Evolutionary conservation across 2,329 filamentous ascomycete genomes (phyloP).

Genomic region (Paracoccidioides lutzii): DNA sequence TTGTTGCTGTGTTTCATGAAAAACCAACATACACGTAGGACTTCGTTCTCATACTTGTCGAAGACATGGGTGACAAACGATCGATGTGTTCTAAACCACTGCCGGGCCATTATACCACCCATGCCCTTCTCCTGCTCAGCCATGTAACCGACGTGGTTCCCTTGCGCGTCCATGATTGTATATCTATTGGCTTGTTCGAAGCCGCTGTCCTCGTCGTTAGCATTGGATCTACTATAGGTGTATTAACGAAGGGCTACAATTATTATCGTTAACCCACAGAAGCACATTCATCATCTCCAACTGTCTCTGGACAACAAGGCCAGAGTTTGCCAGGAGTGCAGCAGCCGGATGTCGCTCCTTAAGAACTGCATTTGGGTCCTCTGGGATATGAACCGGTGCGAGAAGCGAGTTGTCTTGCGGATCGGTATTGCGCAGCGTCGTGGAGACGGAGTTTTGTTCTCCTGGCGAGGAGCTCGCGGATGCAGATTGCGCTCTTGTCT

Average conservation of each 20-base stretch:
- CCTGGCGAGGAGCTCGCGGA: neutral
- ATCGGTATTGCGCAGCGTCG: conserved; percentile 31
- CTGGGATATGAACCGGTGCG: conserved; percentile 47
- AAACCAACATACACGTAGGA: conserved; percentile 36
- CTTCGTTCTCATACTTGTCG: conserved; percentile 46
- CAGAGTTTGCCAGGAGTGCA: conserved; percentile 46
- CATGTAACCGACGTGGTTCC: conserved; percentile 51
- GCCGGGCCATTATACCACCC: conserved; percentile 42
- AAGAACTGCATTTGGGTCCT: conserved; percentile 47
- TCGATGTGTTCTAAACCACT: conserved; percentile 49
- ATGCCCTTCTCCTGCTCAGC: conserved; percentile 51
- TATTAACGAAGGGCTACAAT: conserved; percentile 1
- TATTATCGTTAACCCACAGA: conserved; percentile 25
- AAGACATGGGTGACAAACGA: conserved; percentile 55
- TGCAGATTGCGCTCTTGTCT: neutral
- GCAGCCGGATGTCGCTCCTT: conserved; percentile 46
- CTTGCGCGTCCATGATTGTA: conserved; percentile 51
- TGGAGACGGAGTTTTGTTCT: conserved; percentile 8
- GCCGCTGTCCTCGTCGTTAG: conserved; percentile 26
- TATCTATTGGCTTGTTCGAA: conserved; percentile 57
- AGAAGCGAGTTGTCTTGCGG: conserved; percentile 41
- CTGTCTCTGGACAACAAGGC: conserved; percentile 49
- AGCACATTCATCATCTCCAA: conserved; percentile 55
- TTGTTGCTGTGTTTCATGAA: neutral
- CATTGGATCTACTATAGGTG: too few species aligned